phyloP scores from a whole-genome alignment of 495 filamentous ascomycete species.

The Penicillium bovifimosum region DNA sequence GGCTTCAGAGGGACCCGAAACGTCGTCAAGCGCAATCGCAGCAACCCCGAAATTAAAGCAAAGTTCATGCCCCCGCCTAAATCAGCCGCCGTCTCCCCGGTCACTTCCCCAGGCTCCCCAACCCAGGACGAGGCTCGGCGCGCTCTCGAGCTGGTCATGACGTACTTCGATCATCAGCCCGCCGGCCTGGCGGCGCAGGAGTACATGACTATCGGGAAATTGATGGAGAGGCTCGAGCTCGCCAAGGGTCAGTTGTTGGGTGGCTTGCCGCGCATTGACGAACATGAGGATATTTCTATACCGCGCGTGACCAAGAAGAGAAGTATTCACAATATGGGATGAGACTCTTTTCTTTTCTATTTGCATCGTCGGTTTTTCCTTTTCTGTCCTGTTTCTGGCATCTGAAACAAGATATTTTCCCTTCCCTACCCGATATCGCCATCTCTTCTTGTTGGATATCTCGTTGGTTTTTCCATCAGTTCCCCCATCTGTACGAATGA shows the following conservation, averaged over 20 bases:
- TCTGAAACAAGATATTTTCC: too few relatives aligned
- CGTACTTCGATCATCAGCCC: conserved; percentile 73
- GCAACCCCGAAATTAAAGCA: conserved; percentile 41
- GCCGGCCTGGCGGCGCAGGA: conserved; percentile 69
- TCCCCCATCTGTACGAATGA: too few relatives aligned
- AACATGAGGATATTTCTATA: conserved; percentile 35
- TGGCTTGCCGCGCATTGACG: conserved; percentile 61
- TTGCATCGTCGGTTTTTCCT: not conserved
- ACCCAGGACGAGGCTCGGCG: conserved; percentile 85
- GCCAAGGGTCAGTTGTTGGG: conserved; percentile 58
- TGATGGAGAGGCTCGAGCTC: conserved; percentile 83
- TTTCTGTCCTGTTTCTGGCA: not conserved
- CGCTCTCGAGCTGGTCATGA: conserved; percentile 81
- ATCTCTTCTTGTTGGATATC: not conserved
- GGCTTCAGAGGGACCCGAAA: conserved; percentile 18
- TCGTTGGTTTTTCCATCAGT: conserved; percentile 8
- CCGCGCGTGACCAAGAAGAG: conserved; percentile 41
- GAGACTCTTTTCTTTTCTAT: not conserved
- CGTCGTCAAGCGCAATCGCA: conserved; percentile 41
- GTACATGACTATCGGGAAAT: conserved; percentile 71
- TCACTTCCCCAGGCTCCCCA: conserved; percentile 52
- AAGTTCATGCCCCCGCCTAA: conserved; percentile 45
- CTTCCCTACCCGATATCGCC: too few relatives aligned
- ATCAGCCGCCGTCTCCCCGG: conserved; percentile 34
- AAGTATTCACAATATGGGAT: conserved; percentile 48